Conservation (phyloP, 768 basidiomycete species). For the Tulasnella sp. region DNA sequence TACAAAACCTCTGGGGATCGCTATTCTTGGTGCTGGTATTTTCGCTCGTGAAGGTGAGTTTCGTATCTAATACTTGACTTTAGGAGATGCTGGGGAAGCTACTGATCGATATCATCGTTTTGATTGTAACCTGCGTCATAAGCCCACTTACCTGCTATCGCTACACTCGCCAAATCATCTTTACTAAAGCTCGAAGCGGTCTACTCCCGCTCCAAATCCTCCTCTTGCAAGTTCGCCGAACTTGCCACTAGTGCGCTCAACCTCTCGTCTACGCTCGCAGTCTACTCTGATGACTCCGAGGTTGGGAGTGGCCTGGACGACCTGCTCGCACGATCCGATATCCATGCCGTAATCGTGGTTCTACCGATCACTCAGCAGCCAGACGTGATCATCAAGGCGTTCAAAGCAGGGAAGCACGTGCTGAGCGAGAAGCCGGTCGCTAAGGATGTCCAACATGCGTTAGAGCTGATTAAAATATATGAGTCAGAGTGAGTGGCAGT, state of each 20-base stretch:
- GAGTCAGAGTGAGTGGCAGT: conserved; percentile 36
- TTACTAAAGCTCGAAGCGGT: conserved; percentile 46
- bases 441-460: conserved; percentile 51
- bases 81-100: no score
- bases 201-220: conserved; percentile 66
- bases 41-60: conserved; percentile 61
- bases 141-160: conserved; percentile 75
- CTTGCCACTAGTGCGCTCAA: conserved; percentile 35
- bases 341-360: conserved; percentile 60
- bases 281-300: conserved; percentile 47
- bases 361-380: conserved; percentile 73
- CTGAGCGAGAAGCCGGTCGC: conserved; percentile 83
- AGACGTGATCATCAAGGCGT: conserved; percentile 41
- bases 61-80: no score
- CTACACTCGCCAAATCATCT: conserved; percentile 33
- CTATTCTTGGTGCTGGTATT: conserved; percentile 71
- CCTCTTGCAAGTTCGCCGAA: conserved; percentile 41
- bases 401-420: conserved; percentile 61
- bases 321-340: conserved; percentile 56
- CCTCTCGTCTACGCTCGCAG: conserved; percentile 32
- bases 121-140: no score
- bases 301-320: conserved; percentile 40
- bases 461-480: conserved; percentile 55
- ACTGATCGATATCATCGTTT: no score
- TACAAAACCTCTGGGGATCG: conserved; percentile 37